A percentile compares a stretch with the other conserved stretches of the same genome.
Conservation (phyloP, 2,329 filamentous ascomycete species). For the Pseudogymnoascus sp. region DNA sequence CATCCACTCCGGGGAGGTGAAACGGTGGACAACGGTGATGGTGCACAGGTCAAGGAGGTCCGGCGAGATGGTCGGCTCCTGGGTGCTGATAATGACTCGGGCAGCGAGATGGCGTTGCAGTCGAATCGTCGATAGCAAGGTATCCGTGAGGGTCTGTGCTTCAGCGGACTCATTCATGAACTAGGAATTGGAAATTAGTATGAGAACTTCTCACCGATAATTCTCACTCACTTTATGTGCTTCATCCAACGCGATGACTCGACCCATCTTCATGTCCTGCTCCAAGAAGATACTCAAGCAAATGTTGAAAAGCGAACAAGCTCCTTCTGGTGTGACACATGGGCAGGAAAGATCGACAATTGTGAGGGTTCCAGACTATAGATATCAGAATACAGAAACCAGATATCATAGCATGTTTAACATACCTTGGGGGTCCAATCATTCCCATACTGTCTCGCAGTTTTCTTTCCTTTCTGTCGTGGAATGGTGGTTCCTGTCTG, state of each 20-base stretch:
- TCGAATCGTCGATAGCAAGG: conserved; percentile 56
- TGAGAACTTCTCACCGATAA: not conserved
- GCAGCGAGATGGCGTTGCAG: conserved; percentile 63
- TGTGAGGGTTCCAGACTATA: conserved; percentile 46
- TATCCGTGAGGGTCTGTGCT: conserved; percentile 51
- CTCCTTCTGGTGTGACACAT: conserved; percentile 58
- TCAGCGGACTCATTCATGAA: conserved; percentile 56
- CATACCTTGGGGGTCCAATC: conserved; percentile 22
- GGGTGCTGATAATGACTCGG: conserved; percentile 65
- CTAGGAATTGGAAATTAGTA: conserved; percentile 23
- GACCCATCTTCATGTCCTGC: conserved; percentile 40
- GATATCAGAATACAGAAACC: not conserved
- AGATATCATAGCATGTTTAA: not conserved
- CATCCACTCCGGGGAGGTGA: conserved; percentile 60
- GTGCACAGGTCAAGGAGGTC: conserved; percentile 64
- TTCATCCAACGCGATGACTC: conserved; percentile 65
- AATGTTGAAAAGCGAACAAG: conserved; percentile 67
- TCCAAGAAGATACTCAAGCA: conserved; percentile 61
- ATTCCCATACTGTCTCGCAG: conserved; percentile 11
- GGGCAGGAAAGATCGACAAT: conserved; percentile 70
- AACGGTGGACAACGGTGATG: conserved; percentile 65
- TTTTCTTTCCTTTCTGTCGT: not conserved
- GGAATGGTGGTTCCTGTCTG: conserved; percentile 12
- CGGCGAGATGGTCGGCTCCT: conserved; percentile 67
- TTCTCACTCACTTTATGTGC: conserved; percentile 56